These are phyloP conservation scores for Sesbania bispinosa DNA, from an alignment of 306 rosid genomes.

Conservation along the genomic window DNA sequence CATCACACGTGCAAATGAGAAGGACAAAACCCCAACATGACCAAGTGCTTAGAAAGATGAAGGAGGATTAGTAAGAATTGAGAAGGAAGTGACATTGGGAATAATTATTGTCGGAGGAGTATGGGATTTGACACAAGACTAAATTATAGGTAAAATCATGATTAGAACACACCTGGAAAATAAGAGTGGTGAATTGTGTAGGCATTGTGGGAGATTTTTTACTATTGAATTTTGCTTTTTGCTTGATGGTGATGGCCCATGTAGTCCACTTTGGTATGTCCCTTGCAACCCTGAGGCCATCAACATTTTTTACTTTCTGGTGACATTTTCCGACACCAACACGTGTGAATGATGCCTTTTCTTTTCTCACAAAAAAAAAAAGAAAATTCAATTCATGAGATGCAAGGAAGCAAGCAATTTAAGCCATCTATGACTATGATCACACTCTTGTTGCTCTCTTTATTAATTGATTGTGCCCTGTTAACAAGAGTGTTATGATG, in stretches of 20 bases:
- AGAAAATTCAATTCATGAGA: too few relatives aligned
- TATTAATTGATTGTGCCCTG: not conserved
- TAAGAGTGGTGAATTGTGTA: conserved; percentile 24
- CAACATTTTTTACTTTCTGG: conserved; percentile 30
- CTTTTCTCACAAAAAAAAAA: too few relatives aligned
- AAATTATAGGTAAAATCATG: conserved; percentile 28
- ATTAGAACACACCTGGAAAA: conserved; percentile 22
- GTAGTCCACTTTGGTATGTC: conserved; percentile 18
- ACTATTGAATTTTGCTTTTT: conserved; percentile 26
- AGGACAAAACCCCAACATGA: conserved; percentile 19
- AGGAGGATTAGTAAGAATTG: too few relatives aligned
- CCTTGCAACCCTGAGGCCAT: conserved; percentile 27
- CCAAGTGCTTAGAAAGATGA: conserved; percentile 17
- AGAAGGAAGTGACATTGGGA: conserved; percentile 13
- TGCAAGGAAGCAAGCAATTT: too few relatives aligned
- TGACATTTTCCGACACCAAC: conserved; percentile 34
- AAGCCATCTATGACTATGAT: too few relatives aligned
- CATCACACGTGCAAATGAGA: conserved; percentile 30
- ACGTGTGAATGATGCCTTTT: conserved; percentile 23
- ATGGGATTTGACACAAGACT: conserved; percentile 20
- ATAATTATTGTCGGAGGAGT: conserved; percentile 23
- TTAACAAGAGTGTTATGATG: too few relatives aligned
- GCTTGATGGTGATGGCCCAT: conserved; percentile 22
- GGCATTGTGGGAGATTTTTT: conserved; percentile 38
- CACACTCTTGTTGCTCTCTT: conserved; percentile 6